phyloP scores from a whole-genome alignment of 805 yeast species.

The Monosporozyma unispora region DNA sequence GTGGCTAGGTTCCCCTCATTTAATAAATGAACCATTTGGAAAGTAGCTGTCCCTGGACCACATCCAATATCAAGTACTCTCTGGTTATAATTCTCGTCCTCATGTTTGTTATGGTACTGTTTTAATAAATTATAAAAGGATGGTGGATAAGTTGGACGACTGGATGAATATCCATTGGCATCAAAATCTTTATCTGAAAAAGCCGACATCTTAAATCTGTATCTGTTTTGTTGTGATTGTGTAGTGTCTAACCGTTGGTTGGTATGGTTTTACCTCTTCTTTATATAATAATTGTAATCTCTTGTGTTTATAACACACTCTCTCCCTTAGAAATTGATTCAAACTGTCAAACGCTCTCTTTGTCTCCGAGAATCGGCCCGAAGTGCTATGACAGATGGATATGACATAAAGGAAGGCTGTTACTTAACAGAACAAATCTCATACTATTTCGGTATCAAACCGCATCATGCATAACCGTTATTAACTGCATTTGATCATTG shows the following conservation, averaged over 20 bases:
- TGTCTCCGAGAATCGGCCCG: too few relatives aligned
- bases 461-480: too few relatives aligned
- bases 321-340: too few relatives aligned
- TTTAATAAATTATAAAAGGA: slow-evolving; percentile 37
- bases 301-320: too few relatives aligned
- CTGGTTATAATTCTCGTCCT: slow-evolving; percentile 17
- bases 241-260: too few relatives aligned
- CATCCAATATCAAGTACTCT: slow-evolving; percentile 66
- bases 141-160: slow-evolving; percentile 61
- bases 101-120: slow-evolving; percentile 32
- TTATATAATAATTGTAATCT: too few relatives aligned
- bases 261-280: background rate
- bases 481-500: too few relatives aligned
- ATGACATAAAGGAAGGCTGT: background rate
- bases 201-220: slow-evolving; percentile 44
- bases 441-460: too few relatives aligned
- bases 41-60: slow-evolving; percentile 71
- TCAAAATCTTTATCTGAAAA: slow-evolving; percentile 47
- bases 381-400: too few relatives aligned
- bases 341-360: too few relatives aligned
- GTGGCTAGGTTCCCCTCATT: slow-evolving; percentile 1
- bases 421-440: too few relatives aligned
- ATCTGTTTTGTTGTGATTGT: background rate
- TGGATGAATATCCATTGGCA: slow-evolving; percentile 43
- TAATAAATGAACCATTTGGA: slow-evolving; percentile 26